Conservation (phyloP, 306 rosid species). For the Quercus rubra region DNA sequence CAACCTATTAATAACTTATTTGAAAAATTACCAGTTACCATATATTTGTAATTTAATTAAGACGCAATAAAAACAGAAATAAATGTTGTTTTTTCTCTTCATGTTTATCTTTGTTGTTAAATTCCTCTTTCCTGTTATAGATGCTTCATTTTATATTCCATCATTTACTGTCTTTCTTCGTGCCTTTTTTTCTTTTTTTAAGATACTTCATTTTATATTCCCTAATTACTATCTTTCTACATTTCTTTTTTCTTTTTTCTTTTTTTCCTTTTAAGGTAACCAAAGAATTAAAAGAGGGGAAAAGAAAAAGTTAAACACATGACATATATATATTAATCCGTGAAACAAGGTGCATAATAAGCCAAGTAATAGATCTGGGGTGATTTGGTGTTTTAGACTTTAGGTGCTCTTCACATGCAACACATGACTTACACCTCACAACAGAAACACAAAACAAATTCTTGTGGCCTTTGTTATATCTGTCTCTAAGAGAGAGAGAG, state of each 20-base stretch:
- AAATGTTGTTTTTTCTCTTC: neutral
- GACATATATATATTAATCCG: neutral
- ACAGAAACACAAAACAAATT: neutral
- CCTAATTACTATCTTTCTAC: too few relatives aligned
- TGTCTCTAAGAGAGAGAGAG: neutral
- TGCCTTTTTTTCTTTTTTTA: too few relatives aligned
- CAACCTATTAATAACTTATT: neutral
- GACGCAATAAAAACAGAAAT: neutral
- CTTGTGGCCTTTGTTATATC: neutral
- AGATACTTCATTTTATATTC: too few relatives aligned
- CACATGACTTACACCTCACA: conserved; percentile 9
- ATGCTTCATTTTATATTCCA: too few relatives aligned
- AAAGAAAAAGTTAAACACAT: neutral
- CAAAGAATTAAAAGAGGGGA: too few relatives aligned
- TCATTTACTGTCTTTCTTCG: too few relatives aligned
- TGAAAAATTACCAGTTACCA: neutral
- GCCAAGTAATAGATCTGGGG: neutral
- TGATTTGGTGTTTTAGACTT: neutral
- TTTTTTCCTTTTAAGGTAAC: too few relatives aligned
- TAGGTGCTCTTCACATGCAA: conserved; percentile 15
- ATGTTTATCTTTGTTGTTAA: neutral
- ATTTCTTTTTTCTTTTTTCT: too few relatives aligned
- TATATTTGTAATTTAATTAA: neutral
- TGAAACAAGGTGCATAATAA: neutral
- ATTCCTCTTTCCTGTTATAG: too few relatives aligned